phyloP scores from a whole-genome alignment of 371 early-diverging fungal genomes.

The Syncephalis fuscata region DNA sequence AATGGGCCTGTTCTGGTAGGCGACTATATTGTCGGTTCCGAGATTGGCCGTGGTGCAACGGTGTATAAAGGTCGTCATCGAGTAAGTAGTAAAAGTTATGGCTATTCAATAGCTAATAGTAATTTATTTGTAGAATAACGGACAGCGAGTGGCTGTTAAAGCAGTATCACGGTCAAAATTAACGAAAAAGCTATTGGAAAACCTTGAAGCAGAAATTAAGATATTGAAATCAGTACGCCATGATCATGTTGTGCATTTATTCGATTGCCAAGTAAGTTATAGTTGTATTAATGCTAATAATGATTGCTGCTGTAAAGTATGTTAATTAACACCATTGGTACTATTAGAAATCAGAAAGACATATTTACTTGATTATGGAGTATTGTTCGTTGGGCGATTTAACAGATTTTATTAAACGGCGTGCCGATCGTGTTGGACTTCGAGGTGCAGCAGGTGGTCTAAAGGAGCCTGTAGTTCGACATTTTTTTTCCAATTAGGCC shows the following conservation, averaged over 20 bases:
- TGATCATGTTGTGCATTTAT: slow-evolving; percentile 69
- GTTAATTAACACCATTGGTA: slow-evolving; percentile 1
- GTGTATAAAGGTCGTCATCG: slow-evolving; percentile 73
- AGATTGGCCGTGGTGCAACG: slow-evolving; percentile 87
- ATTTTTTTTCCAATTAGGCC: slow-evolving; percentile 78
- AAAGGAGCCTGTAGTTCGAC: slow-evolving; percentile 52
- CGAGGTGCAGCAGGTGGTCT: slow-evolving; percentile 46
- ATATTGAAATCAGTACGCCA: slow-evolving; percentile 74
- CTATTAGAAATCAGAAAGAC: slow-evolving; percentile 60
- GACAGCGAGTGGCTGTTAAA: slow-evolving; percentile 70
- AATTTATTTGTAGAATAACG: slow-evolving; percentile 21
- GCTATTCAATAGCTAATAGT: neutral
- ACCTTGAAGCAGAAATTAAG: slow-evolving; percentile 81
- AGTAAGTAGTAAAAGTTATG: slow-evolving; percentile 11
- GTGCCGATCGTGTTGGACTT: slow-evolving; percentile 24
- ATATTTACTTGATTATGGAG: slow-evolving; percentile 90
- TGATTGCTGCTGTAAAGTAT: no score
- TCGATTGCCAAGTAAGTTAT: slow-evolving; percentile 47
- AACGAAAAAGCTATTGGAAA: slow-evolving; percentile 73
- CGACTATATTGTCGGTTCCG: slow-evolving; percentile 38
- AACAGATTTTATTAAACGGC: slow-evolving; percentile 65
- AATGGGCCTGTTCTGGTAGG: slow-evolving; percentile 20
- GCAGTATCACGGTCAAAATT: slow-evolving; percentile 70
- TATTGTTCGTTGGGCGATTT: slow-evolving; percentile 86
- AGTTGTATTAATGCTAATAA: neutral